A percentile compares a stretch with the other conserved stretches of the same genome.
These are phyloP conservation scores for Tricholoma furcatifolium DNA, from an alignment of 768 basidiomycete species.

Conservation along the genomic window DNA sequence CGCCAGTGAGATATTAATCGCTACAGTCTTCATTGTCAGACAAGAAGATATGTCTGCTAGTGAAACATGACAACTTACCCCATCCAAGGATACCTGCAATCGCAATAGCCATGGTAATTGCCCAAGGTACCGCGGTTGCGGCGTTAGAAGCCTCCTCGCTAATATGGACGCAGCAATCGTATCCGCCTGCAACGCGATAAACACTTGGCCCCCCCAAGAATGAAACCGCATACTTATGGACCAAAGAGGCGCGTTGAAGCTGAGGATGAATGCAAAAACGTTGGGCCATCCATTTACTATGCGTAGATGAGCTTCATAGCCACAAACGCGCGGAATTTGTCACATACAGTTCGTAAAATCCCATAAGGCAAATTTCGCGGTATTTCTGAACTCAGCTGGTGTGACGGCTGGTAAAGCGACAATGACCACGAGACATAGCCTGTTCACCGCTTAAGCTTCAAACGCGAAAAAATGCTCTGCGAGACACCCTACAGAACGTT, in stretches of 20 bases:
- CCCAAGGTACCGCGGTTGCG: slow-evolving; percentile 69
- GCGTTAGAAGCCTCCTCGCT: slow-evolving; percentile 76
- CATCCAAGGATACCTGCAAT: slow-evolving; percentile 64
- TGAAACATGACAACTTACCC: slow-evolving; percentile 37
- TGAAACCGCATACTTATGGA: slow-evolving; percentile 23
- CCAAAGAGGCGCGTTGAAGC: slow-evolving; percentile 44
- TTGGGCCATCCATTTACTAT: slow-evolving; percentile 55
- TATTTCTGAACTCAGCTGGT: slow-evolving; percentile 58
- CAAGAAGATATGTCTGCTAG: not conserved
- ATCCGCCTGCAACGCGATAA: slow-evolving; percentile 26
- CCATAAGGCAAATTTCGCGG: slow-evolving; percentile 37
- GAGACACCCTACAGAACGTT: slow-evolving; percentile 56
- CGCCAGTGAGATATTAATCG: slow-evolving; percentile 61
- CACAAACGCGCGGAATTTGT: not conserved
- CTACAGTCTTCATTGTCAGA: slow-evolving; percentile 21
- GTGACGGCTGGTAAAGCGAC: slow-evolving; percentile 67
- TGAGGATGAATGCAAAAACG: slow-evolving; percentile 55
- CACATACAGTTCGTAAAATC: slow-evolving; percentile 25
- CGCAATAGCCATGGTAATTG: slow-evolving; percentile 56
- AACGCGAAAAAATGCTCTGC: no score
- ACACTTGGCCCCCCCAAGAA: slow-evolving; percentile 20
- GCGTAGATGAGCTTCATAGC: no score
- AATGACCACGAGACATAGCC: slow-evolving; percentile 63
- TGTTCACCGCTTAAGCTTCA: slow-evolving; percentile 16
- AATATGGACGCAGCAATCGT: slow-evolving; percentile 64